These are phyloP conservation scores for Leishmania major DNA, from an alignment of 208 protist species.

Conservation along the genomic window DNA sequence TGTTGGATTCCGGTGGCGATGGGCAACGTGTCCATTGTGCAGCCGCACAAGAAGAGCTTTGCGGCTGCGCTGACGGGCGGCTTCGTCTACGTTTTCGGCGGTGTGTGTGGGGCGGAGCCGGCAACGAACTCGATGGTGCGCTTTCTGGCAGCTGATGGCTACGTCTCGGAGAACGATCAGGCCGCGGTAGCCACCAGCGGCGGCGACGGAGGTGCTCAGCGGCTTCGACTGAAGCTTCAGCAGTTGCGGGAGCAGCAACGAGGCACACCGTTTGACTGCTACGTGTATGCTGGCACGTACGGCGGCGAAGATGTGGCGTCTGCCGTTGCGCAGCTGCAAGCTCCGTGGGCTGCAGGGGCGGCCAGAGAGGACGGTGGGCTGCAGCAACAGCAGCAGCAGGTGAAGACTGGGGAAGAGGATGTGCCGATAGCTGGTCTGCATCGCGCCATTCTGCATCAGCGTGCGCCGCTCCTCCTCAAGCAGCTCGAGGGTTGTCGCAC, in stretches of 20 bases:
- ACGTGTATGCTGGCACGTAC: constrained; percentile 43
- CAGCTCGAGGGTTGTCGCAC: constrained; percentile 59
- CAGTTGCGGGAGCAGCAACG: constrained; percentile 32
- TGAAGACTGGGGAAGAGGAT: constrained; percentile 7
- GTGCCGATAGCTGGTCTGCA: constrained; percentile 51
- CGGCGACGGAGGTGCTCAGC: constrained; percentile 36
- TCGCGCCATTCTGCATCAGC: constrained; percentile 68
- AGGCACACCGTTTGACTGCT: constrained; percentile 41
- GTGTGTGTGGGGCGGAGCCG: constrained; percentile 61
- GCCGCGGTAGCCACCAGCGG: constrained; percentile 36
- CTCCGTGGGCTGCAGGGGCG: constrained; percentile 8
- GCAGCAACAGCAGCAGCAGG: background rate
- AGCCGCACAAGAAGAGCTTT: constrained; percentile 68
- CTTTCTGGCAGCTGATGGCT: constrained; percentile 84
- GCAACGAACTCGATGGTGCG: constrained; percentile 76
- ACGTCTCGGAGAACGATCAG: constrained; percentile 51
- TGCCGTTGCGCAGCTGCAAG: constrained; percentile 18
- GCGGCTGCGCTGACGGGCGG: constrained; percentile 73
- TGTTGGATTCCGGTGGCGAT: constrained; percentile 85
- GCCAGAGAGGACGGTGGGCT: background rate
- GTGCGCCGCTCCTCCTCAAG: constrained; percentile 65
- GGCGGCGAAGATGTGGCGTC: constrained; percentile 26
- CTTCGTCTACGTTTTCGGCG: constrained; percentile 87
- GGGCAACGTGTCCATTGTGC: constrained; percentile 74
- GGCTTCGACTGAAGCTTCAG: constrained; percentile 36